Evolutionary conservation across 23 red algal genomes (phyloP).

Genomic region (Cyanidium caldarium): DNA sequence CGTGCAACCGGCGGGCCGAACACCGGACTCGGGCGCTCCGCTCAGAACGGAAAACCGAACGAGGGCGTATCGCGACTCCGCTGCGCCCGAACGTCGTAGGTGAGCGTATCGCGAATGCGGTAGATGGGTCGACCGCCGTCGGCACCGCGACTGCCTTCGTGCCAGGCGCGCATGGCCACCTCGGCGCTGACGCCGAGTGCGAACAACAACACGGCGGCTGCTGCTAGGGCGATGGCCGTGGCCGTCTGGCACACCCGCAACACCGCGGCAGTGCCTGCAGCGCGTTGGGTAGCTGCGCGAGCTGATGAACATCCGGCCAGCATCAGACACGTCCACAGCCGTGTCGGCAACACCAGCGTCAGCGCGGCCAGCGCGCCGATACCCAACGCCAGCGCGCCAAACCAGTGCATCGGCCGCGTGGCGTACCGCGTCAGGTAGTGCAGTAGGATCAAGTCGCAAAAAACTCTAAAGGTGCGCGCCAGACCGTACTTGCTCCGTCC

Average conservation of each 20-base stretch:
- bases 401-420: constrained; percentile 4
- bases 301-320: no score
- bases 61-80: no score
- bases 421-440: constrained; percentile 13
- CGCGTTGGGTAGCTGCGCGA: no score
- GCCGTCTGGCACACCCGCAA: no score
- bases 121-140: neutral
- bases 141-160: neutral
- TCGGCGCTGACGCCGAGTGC: neutral
- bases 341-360: neutral
- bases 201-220: neutral
- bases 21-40: no score
- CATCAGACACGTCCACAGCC: neutral
- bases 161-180: neutral
- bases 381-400: neutral
- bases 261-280: no score
- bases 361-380: neutral
- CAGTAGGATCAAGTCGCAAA: constrained; percentile 15
- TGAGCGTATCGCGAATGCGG: neutral
- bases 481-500: constrained; percentile 21
- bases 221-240: neutral
- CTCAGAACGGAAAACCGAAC: no score
- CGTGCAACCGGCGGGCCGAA: no score
- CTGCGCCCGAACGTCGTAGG: no score
- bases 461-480: constrained; percentile 5